Evolutionary conservation across 2,329 filamentous ascomycete genomes (phyloP).

Genomic region (Metarhizium rileyi): DNA sequence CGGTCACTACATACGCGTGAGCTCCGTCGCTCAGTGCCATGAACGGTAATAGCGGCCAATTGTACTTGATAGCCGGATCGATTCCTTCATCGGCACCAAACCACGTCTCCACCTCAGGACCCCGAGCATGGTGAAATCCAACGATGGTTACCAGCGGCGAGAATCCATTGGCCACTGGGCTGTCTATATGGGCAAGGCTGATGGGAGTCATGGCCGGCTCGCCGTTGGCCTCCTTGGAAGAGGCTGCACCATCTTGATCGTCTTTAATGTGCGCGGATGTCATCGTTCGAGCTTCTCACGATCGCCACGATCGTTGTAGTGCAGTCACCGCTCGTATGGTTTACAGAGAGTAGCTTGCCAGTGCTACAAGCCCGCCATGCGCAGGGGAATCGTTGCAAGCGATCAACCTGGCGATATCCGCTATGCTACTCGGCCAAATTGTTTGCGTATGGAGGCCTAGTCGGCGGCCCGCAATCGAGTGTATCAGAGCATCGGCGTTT

Average conservation of each 20-base stretch:
- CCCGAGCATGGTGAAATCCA: conserved; percentile 75
- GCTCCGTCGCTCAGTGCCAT: conserved; percentile 96
- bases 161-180: conserved; percentile 32
- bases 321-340: not conserved
- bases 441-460: not conserved
- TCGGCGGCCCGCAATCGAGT: not conserved
- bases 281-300: conserved; percentile 1
- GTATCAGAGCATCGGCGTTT: not conserved
- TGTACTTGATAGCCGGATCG: conserved; percentile 74
- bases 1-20: conserved; percentile 60
- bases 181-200: conserved; percentile 19
- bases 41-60: conserved; percentile 87
- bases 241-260: conserved; percentile 1
- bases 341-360: not conserved
- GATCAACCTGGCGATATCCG: not conserved
- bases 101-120: conserved; percentile 90
- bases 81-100: conserved; percentile 64
- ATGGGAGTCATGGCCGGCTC: conserved; percentile 24
- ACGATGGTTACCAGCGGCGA: conserved; percentile 68
- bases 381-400: not conserved
- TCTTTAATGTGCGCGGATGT: not conserved
- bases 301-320: not conserved
- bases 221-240: conserved; percentile 15
- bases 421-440: not conserved
- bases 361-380: not conserved